Evolutionary conservation across 768 basidiomycete genomes (phyloP), one percentile per base, ranked within the genome.

Genomic region (Hygrocybe coccinea): DNA sequence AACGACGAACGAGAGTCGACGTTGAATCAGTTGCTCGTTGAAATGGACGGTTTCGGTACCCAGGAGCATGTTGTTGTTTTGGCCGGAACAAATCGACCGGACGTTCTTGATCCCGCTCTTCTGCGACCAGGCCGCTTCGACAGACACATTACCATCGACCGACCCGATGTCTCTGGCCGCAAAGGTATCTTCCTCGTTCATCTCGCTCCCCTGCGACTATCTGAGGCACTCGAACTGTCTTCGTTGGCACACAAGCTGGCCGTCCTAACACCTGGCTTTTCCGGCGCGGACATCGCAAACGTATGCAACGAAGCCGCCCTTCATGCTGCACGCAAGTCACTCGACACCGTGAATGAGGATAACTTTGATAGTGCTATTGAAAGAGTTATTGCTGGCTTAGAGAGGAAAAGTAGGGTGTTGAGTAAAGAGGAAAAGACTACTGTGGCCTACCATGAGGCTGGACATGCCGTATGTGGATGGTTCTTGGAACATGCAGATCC

Each of bases 41-140:
- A 99, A 75, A 98, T 99, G 97, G 97, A 99, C 69, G 97, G 97
- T 24, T 99, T 99, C 72, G 89, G 90, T 37, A 95, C 94, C n/a
- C 84, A 89, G 58, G 94, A 98, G 68, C 93, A 98, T 65, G 85
- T 99, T 56, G 95, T 98, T 49, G 87, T 99, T 15, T 81, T 99
- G 47, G 91, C 97, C 0, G 97, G 97, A 56, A 99, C 97, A 17
- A 99, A 99, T 74, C 76, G 97, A 61, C 89, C 94, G 7, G 97
- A 99, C 66, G 95, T 98, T 24, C 87, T 99, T 50, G 97, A 99
- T 67, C 79, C 86, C 38, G 97, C 97, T 0, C 81, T 99, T 59
- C 85, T 97, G 84, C 92, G 97, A 39, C 97, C 97, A 9, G 97
- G 97, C 49, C 89, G 97, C 21, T 98, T 99, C 71, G 97, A 99